phyloP scores from a whole-genome alignment of 2,329 filamentous ascomycete genomes.

The Hypoxylon rubiginosum region DNA sequence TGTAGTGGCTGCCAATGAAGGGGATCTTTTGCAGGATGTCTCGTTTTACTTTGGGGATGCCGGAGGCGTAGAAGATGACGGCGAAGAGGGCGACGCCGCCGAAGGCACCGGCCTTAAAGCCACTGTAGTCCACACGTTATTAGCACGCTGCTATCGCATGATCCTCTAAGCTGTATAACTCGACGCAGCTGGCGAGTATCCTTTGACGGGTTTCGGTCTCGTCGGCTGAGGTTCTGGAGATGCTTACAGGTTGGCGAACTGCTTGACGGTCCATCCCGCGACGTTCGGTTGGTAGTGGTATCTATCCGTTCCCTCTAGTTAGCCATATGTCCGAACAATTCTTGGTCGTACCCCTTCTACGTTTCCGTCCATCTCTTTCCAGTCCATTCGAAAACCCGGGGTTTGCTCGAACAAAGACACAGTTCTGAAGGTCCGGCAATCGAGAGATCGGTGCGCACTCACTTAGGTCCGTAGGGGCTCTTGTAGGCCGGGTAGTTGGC shows the following conservation, averaged over 20 bases:
- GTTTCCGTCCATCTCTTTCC: constrained; percentile 7
- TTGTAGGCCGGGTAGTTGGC: constrained; percentile 63
- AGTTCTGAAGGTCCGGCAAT: neutral
- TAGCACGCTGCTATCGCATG: constrained; percentile 4
- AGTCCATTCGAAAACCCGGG: neutral
- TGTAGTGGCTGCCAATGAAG: constrained; percentile 64
- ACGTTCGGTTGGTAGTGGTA: constrained; percentile 71
- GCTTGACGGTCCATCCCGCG: constrained; percentile 65
- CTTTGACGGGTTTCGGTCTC: neutral
- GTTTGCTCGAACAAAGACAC: neutral
- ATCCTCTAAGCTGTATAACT: neutral
- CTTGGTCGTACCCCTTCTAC: neutral
- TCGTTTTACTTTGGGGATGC: constrained; percentile 70
- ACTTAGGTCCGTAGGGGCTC: constrained; percentile 77
- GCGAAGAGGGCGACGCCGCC: constrained; percentile 70
- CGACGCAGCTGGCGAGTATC: neutral
- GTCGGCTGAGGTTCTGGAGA: constrained; percentile 6
- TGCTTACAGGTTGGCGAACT: constrained; percentile 66
- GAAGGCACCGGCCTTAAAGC: constrained; percentile 65
- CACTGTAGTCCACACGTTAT: constrained; percentile 56
- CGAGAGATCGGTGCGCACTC: constrained; percentile 55
- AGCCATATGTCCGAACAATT: constrained; percentile 18
- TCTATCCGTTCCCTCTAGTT: constrained; percentile 55
- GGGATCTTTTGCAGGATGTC: constrained; percentile 74
- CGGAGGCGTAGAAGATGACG: constrained; percentile 72